Percentiles rank a stretch among this genome's conserved stretches.
Evolutionary conservation across 1,139 yeast species (phyloP).

Genomic region (Geotrichum citri-aurantii): DNA sequence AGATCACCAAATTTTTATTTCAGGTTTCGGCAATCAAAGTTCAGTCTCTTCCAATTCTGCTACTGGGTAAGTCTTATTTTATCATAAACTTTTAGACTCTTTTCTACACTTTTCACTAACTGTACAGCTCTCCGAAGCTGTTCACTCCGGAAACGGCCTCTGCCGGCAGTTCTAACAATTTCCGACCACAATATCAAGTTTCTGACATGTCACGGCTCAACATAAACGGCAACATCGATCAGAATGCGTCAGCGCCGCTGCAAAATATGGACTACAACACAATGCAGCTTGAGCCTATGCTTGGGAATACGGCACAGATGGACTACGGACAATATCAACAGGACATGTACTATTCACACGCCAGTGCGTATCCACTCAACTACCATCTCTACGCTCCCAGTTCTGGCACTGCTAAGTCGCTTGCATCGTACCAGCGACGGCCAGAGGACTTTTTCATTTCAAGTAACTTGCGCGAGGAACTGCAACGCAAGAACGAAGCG

Average conservation of each 20-base stretch:
- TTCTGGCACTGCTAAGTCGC: constrained; percentile 56
- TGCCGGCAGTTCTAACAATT: neutral
- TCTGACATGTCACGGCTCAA: constrained; percentile 9
- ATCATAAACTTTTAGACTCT: neutral
- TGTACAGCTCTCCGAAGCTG: neutral
- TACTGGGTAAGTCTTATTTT: constrained; percentile 5
- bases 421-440: constrained; percentile 64
- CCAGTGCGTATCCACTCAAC: constrained; percentile 55
- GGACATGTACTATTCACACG: constrained; percentile 11
- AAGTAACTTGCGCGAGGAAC: constrained; percentile 61
- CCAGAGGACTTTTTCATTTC: constrained; percentile 68
- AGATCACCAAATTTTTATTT: too few relatives aligned
- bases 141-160: constrained; percentile 6
- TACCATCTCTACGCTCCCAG: constrained; percentile 85
- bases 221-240: neutral
- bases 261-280: neutral
- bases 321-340: constrained; percentile 8
- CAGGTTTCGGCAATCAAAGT: neutral
- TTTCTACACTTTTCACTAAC: neutral
- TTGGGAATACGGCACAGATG: constrained; percentile 5
- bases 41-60: neutral
- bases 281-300: constrained; percentile 9
- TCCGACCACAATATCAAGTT: neutral
- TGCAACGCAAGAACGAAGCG: constrained; percentile 75
- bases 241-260: constrained; percentile 2